A percentile compares a stretch with the other conserved stretches of the same genome.
These are phyloP conservation scores for Tuber melanosporum DNA, from an alignment of 495 filamentous ascomycete genomes.

Conservation along the genomic window DNA sequence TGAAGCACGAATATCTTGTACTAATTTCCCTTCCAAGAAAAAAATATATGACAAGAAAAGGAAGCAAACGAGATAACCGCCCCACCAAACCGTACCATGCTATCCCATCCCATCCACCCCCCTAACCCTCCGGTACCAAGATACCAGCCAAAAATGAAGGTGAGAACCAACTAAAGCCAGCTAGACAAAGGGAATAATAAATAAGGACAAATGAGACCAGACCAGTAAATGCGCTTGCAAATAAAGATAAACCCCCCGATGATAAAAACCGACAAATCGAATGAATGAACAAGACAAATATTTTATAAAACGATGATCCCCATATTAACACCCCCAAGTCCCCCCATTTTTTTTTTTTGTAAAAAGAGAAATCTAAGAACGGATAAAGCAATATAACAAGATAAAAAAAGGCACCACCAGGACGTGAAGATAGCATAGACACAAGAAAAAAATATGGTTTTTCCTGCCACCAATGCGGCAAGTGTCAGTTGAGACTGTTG, in stretches of 20 bases:
- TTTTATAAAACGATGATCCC: conserved; percentile 1
- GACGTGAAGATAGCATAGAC: not conserved
- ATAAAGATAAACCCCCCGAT: not conserved
- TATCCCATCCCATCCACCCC: not conserved
- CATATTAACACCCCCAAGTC: conserved; percentile 5
- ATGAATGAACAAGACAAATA: conserved; percentile 1
- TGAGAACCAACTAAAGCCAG: not conserved
- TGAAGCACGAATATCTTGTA: not conserved
- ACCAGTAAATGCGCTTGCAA: not conserved
- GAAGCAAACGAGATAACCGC: not conserved
- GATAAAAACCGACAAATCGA: not conserved
- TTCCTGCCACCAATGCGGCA: not conserved
- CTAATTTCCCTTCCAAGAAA: not conserved
- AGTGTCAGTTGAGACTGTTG: not conserved
- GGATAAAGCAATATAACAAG: not conserved
- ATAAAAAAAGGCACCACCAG: not conserved
- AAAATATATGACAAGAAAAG: not conserved
- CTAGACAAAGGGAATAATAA: not conserved
- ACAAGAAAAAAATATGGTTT: not conserved
- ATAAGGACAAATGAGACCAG: conserved; percentile 5
- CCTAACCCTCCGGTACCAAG: not conserved
- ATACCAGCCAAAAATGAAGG: not conserved
- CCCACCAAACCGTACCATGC: not conserved
- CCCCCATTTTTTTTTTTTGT: not conserved
- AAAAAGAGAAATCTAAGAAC: not conserved